Base-by-base conservation (phyloP, 2,329 filamentous ascomycete genomes). In the Epichloe typhina region DNA sequence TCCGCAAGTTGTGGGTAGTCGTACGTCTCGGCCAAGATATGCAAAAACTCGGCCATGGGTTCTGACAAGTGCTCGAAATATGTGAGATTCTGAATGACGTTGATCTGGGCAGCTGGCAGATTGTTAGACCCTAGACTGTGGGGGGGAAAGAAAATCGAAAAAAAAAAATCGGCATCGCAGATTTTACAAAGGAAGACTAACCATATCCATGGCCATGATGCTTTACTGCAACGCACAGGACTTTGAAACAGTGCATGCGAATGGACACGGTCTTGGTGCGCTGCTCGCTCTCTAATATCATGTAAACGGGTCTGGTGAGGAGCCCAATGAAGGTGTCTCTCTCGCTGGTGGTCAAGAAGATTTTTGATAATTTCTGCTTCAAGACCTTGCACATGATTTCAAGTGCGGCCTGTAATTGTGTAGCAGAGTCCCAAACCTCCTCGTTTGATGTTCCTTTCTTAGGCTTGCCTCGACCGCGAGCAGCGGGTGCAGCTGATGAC, bases 31-130 rank as follows among this genome's bases (percentile, higher is more conserved):
- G 90, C 84, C 26, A 98, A 74, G 61, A 97, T 98, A 60, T 97
- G 88, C 4, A 98, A 72, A 60, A 98, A 95, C 65, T 98, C 94
- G 35, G 93, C 93, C 93, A 98, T 98, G 1, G 93, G 93, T 63
- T 98, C 93, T 0, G 93, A 91, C n/a, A 98, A 72, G 67, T 98
- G 93, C 69, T 98, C 93, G 61, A 97, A 98, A 65, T 98, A 98
- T 5, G 93, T 95, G 57, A 98, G 71, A 63, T 93, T 97, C 66
- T 98, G 93, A 50, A 97, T 90, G 61, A 98, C 95, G 44, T 90
- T 95, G 46, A 95, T 97, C 75, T 98, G 93, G 2, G 93, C 93
- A 48, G 87, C 88, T 94, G 60, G 8, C 12, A 40, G 23, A 5
- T 23, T 45, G 55, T 72, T 50, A 69, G 64, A 55, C 52, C 23